Evolutionary conservation across 345 rosid species (phyloP), one percentile per base, ranked within the genome.

Genomic region (Arabidopsis arenosa): DNA sequence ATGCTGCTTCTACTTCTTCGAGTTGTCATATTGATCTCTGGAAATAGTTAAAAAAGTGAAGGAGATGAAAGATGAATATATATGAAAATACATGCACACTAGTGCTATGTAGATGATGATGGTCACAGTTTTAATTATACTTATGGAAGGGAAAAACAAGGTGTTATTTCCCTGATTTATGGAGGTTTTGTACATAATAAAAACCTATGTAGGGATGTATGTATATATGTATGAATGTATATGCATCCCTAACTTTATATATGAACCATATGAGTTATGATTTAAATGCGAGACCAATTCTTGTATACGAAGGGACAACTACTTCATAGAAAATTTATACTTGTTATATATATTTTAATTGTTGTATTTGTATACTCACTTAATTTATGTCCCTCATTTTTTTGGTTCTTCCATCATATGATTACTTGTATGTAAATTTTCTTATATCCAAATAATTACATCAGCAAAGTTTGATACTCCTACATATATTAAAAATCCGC

Each of bases 11-110:
- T 5, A 83, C 87, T 36, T 86, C 84, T 56, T 87, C 93, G 49
- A 83, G 86, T 60, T 87, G 87, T 81, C 90, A 84, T 68, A 86
- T 92, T 58, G 95, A 89, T 77, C 89, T 88, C 61, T 90, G 95
- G 97, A 89, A 89, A 57, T 48, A 57, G 82, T 90, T 32, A 17
- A 58, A 47, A 4, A 70, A 48, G 5, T 10, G 55, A 51, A 72
- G 35, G 48, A 45, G 62, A 68, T 71, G 80, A 71, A 80, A 69
- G 58, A 48, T 65, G 26, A 68, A 32, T 77, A 43, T 11, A 68
- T 56, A 21, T 56, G 40, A 37, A 18, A 18, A 43, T 32, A 13
- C 32, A 47, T 61, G 57, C 58, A 55, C 71, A 73, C 4, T 67
- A 59, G 68, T 66, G 35, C 17, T 41, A 40, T 28, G 49, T 40